phyloP scores from a whole-genome alignment of 2,329 filamentous ascomycete genomes.

The Diaporthe destruens region DNA sequence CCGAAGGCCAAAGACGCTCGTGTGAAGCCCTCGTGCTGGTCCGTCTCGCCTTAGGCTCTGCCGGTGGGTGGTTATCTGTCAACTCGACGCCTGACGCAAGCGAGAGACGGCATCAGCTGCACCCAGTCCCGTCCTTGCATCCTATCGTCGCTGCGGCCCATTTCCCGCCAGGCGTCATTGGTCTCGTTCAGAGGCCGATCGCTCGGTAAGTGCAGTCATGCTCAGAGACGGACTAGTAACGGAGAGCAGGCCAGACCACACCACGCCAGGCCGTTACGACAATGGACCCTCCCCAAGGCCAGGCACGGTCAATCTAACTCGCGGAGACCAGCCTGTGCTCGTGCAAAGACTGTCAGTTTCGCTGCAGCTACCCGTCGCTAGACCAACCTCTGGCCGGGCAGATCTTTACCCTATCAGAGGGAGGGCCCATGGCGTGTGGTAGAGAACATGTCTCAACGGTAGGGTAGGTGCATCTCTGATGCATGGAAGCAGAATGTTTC shows the following conservation, averaged over 20 bases:
- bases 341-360: constrained; percentile 51
- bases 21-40: constrained; percentile 33
- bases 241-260: constrained; percentile 39
- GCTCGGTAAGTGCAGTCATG: constrained; percentile 20
- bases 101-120: constrained; percentile 32
- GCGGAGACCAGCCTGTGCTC: constrained; percentile 50
- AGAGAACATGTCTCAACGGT: constrained; percentile 58
- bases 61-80: constrained; percentile 32
- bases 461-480: constrained; percentile 63
- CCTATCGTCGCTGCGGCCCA: constrained; percentile 23
- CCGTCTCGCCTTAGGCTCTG: constrained; percentile 17
- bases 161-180: constrained; percentile 31
- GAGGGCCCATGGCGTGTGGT: constrained; percentile 62
- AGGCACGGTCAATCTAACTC: constrained; percentile 49
- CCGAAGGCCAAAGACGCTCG: constrained; percentile 46
- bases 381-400: constrained; percentile 52
- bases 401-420: constrained; percentile 56
- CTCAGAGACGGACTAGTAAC: constrained; percentile 35
- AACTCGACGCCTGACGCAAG: constrained; percentile 22
- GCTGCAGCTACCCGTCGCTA: constrained; percentile 57
- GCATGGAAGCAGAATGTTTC: constrained; percentile 54
- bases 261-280: constrained; percentile 42
- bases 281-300: constrained; percentile 45
- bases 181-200: constrained; percentile 27
- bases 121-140: constrained; percentile 21